These are phyloP conservation scores for Metschnikowia hibisci DNA, from an alignment of 805 yeast species.

Conservation along the genomic window DNA sequence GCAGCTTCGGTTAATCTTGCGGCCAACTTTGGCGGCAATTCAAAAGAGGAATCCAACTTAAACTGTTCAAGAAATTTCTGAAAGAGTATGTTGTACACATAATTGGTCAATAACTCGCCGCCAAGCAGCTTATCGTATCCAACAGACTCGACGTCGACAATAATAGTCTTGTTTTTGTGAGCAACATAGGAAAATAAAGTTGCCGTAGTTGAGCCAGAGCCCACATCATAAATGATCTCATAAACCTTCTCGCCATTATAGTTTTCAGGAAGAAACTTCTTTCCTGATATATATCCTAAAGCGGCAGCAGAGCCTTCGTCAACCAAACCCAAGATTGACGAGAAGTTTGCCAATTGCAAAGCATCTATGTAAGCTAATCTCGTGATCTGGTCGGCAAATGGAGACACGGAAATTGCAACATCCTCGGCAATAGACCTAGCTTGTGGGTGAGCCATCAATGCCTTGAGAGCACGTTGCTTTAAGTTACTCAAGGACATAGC, in stretches of 20 bases:
- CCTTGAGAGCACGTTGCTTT: slow-evolving; percentile 56
- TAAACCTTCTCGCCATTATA: slow-evolving; percentile 41
- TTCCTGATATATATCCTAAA: slow-evolving; percentile 65
- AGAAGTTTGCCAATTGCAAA: slow-evolving; percentile 62
- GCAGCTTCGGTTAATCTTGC: slow-evolving; percentile 76
- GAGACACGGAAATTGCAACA: slow-evolving; percentile 75
- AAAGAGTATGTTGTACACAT: slow-evolving; percentile 57
- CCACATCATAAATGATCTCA: slow-evolving; percentile 82
- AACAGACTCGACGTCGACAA: slow-evolving; percentile 64
- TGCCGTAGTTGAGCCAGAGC: slow-evolving; percentile 87
- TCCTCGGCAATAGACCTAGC: slow-evolving; percentile 53
- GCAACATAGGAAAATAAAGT: slow-evolving; percentile 68
- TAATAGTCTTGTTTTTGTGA: slow-evolving; percentile 36
- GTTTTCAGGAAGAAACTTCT: slow-evolving; percentile 34
- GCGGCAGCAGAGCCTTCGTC: slow-evolving; percentile 95
- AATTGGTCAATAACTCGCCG: slow-evolving; percentile 69
- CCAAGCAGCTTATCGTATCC: slow-evolving; percentile 68
- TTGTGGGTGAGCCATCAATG: slow-evolving; percentile 49
- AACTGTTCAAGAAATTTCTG: slow-evolving; percentile 50
- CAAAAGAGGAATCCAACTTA: slow-evolving; percentile 35
- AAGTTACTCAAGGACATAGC: slow-evolving; percentile 80
- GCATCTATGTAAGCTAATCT: slow-evolving; percentile 71
- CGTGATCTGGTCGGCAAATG: slow-evolving; percentile 59
- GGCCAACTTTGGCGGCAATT: slow-evolving; percentile 54
- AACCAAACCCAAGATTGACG: slow-evolving; percentile 59